Conservation (phyloP, 345 rosid species). For the Aethionema arabicum region DNA sequence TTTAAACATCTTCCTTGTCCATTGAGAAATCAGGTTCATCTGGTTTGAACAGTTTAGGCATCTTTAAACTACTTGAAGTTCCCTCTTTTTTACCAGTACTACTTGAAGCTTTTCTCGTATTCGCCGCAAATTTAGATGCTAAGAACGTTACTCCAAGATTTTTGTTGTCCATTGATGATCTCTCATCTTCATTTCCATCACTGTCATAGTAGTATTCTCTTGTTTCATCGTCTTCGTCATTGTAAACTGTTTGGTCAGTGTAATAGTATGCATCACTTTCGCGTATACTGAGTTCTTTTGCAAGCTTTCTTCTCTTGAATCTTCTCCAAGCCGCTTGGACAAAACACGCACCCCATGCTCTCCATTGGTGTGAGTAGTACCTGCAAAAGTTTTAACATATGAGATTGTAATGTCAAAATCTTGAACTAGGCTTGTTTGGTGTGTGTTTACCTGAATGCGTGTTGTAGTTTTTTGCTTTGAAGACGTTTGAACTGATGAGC, state of each 20-base stretch:
- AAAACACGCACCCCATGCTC: constrained; percentile 89
- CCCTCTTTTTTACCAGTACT: constrained; percentile 39
- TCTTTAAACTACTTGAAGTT: constrained; percentile 55
- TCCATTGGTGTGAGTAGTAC: constrained; percentile 93
- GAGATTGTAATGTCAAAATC: not conserved
- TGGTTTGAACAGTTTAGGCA: constrained; percentile 78
- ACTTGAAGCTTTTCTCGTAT: constrained; percentile 47
- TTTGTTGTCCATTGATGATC: constrained; percentile 21
- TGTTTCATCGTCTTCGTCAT: constrained; percentile 34
- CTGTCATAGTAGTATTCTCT: constrained; percentile 33
- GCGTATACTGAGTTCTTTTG: constrained; percentile 51
- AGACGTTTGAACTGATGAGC: constrained; percentile 89
- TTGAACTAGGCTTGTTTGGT: not conserved
- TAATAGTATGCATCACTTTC: constrained; percentile 43
- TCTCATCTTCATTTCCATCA: constrained; percentile 24
- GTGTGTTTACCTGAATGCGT: constrained; percentile 87
- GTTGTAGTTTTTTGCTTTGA: constrained; percentile 87
- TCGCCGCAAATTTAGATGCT: constrained; percentile 71
- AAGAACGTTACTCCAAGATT: constrained; percentile 60
- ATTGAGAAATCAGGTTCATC: constrained; percentile 69
- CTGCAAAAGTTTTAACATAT: constrained; percentile 17
- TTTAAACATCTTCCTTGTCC: constrained; percentile 40
- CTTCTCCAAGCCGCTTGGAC: constrained; percentile 88
- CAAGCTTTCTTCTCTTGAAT: constrained; percentile 53
- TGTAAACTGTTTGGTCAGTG: constrained; percentile 35